Percentiles rank a stretch among this genome's conserved stretches.
These are phyloP conservation scores for Conringia planisiliqua DNA, from an alignment of 345 rosid species.

Conservation along the genomic window DNA sequence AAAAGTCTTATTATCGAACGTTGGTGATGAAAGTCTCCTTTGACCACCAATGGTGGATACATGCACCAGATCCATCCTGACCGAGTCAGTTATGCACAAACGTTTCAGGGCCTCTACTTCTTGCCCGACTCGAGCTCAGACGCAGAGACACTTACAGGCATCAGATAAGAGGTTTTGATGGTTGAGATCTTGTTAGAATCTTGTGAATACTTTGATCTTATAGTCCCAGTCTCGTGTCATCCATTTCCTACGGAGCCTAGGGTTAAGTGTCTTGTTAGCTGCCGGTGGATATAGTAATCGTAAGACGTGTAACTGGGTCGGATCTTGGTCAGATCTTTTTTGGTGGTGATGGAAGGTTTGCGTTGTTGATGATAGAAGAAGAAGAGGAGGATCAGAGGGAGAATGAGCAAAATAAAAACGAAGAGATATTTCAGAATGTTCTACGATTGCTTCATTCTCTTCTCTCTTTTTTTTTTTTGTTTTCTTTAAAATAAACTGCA, in stretches of 20 bases:
- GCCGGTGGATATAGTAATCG: conserved; percentile 75
- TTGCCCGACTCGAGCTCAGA: conserved; percentile 88
- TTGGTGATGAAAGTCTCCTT: conserved; percentile 81
- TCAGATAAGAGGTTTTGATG: conserved; percentile 41
- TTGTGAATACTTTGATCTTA: conserved; percentile 62
- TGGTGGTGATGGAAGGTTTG: background rate
- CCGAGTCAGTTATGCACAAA: conserved; percentile 56
- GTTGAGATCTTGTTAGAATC: conserved; percentile 50
- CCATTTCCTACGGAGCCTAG: conserved; percentile 67
- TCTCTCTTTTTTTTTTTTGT: too few species aligned
- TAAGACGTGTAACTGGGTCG: conserved; percentile 75
- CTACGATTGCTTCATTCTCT: conserved; percentile 24
- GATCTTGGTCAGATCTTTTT: conserved; percentile 43
- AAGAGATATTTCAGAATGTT: conserved; percentile 33
- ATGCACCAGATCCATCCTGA: conserved; percentile 89
- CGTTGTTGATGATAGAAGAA: conserved; percentile 27
- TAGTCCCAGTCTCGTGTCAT: conserved; percentile 86
- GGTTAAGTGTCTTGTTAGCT: conserved; percentile 92
- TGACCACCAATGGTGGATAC: conserved; percentile 63
- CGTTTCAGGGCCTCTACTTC: conserved; percentile 72
- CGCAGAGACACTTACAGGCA: conserved; percentile 54
- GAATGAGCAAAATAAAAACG: conserved; percentile 37
- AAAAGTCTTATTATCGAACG: conserved; percentile 60
- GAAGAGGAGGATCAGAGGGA: conserved; percentile 39
- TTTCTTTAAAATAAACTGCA: background rate